Percentiles rank a stretch among this genome's conserved stretches.
These are phyloP conservation scores for Wilcoxina mikolae DNA, from an alignment of 495 filamentous ascomycete genomes.

Conservation along the genomic window DNA sequence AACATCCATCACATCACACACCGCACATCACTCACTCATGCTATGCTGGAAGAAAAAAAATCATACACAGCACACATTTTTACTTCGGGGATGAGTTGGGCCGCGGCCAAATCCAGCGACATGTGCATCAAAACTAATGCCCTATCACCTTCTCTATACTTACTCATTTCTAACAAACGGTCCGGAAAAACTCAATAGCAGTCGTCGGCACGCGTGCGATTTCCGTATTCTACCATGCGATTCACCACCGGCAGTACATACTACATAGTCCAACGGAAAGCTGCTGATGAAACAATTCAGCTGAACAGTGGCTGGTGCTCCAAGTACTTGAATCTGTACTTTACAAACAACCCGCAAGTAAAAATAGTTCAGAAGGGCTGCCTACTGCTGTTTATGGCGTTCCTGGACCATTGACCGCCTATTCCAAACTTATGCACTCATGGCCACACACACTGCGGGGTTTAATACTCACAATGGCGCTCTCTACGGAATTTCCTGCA, in stretches of 20 bases:
- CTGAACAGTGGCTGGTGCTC: neutral
- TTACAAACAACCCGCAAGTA: neutral
- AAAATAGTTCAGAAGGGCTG: neutral
- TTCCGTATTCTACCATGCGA: neutral
- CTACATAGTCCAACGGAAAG: neutral
- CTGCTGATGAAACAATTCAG: neutral
- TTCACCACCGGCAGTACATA: neutral
- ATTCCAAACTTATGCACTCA: constrained; percentile 5
- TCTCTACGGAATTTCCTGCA: neutral
- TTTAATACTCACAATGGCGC: neutral
- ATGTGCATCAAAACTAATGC: neutral
- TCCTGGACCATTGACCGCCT: neutral
- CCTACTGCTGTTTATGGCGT: neutral
- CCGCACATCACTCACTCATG: neutral
- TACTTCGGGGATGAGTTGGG: neutral
- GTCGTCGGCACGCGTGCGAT: neutral
- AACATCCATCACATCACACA: neutral
- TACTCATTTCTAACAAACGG: neutral
- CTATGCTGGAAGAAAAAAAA: no score
- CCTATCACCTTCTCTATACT: neutral
- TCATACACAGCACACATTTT: neutral
- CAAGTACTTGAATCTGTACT: neutral
- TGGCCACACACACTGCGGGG: constrained; percentile 1
- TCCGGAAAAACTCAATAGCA: neutral
- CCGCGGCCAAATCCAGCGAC: neutral